Conservation (phyloP, 2,329 filamentous ascomycete species). For the Alternaria longipes region DNA sequence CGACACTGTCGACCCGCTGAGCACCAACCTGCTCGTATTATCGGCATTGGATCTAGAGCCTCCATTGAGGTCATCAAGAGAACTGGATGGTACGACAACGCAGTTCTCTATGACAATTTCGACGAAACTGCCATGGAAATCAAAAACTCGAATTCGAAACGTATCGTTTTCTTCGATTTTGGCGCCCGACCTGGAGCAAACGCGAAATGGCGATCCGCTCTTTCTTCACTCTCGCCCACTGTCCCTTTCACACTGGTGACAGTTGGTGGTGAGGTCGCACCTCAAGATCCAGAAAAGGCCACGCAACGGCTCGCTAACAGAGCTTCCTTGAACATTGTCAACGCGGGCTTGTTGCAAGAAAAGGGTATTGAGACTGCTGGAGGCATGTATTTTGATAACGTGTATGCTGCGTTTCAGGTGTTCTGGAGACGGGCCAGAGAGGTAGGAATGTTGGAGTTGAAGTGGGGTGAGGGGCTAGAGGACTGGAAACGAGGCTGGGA, state of each 20-base stretch:
- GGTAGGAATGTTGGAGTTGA: slow-evolving; percentile 28
- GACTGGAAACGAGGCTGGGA: slow-evolving; percentile 37
- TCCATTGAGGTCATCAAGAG: slow-evolving; percentile 22
- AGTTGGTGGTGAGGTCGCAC: slow-evolving; percentile 29
- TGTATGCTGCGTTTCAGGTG: slow-evolving; percentile 5
- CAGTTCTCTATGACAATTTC: slow-evolving; percentile 24
- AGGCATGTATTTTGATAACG: slow-evolving; percentile 28
- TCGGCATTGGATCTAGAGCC: slow-evolving; percentile 30
- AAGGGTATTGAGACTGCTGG: slow-evolving; percentile 32
- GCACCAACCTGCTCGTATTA: slow-evolving; percentile 25
- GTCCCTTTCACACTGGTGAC: slow-evolving; percentile 21
- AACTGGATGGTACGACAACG: slow-evolving; percentile 33
- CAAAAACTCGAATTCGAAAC: not conserved
- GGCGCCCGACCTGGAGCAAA: slow-evolving; percentile 27
- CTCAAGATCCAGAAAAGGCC: slow-evolving; percentile 16
- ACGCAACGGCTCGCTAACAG: slow-evolving; percentile 4
- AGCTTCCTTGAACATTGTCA: slow-evolving; percentile 18
- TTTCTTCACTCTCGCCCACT: not conserved
- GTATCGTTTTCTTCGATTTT: slow-evolving; percentile 34
- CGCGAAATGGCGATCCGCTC: slow-evolving; percentile 16
- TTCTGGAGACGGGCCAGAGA: not conserved
- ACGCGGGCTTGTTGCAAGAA: slow-evolving; percentile 32
- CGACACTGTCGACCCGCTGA: slow-evolving; percentile 27
- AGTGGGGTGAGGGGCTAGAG: slow-evolving; percentile 34
- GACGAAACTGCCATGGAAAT: slow-evolving; percentile 8